These are phyloP conservation scores for Galerina sulciceps DNA, from an alignment of 768 basidiomycete species.

Conservation along the genomic window DNA sequence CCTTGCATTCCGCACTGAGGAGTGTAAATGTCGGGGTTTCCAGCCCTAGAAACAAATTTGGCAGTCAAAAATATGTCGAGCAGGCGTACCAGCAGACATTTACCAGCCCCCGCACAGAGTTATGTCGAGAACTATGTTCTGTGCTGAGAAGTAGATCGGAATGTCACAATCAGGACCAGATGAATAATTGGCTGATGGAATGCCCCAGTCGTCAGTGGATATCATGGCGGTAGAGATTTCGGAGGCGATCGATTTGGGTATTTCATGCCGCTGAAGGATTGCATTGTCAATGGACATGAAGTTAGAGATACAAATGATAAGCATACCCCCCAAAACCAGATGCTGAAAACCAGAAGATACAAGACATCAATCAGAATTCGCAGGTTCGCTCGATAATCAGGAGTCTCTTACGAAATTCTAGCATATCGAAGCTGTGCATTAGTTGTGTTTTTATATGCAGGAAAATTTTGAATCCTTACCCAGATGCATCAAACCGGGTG, in stretches of 20 bases:
- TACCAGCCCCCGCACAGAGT: conserved; percentile 56
- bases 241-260: conserved; percentile 38
- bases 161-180: conserved; percentile 42
- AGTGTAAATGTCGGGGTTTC: conserved; percentile 43
- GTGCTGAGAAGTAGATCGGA: conserved; percentile 43
- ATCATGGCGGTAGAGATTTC: conserved; percentile 34
- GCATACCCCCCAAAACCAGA: conserved; percentile 54
- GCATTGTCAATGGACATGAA: conserved; percentile 20
- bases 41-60: conserved; percentile 37
- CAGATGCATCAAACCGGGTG: conserved; percentile 66
- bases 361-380: neutral
- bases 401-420: conserved; percentile 20
- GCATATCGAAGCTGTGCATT: neutral
- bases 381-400: neutral
- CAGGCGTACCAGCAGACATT: conserved; percentile 3
- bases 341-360: conserved; percentile 25
- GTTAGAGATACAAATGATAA: neutral
- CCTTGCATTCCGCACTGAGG: conserved; percentile 43
- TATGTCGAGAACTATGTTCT: conserved; percentile 56
- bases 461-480: conserved; percentile 23
- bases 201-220: conserved; percentile 44
- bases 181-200: conserved; percentile 44
- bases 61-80: neutral
- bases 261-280: conserved; percentile 34
- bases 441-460: neutral